Base-by-base conservation (phyloP, 352 stramenopile genomes). In the Pythium rhizo-oryzae region DNA sequence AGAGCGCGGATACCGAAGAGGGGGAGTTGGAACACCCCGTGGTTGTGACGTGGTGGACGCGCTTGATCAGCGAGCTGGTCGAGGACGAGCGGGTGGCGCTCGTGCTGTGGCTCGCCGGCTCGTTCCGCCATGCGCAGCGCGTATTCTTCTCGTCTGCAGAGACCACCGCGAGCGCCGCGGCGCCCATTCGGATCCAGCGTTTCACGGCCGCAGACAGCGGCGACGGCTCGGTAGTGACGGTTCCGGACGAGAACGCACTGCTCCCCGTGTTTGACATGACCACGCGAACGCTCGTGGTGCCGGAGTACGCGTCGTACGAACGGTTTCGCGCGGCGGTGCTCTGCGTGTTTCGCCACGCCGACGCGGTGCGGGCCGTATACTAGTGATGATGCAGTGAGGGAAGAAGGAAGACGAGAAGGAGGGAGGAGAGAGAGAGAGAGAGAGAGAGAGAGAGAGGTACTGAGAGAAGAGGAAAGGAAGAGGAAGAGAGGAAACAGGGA, bases 81-180 rank as follows among this genome's bases (percentile, higher is more conserved):
- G 41, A 84, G 0, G 82, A 92, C 46, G 84, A 92, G 55, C 80
- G 82, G 47, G 78, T 87, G 39, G 67, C 85, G 46, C 11, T 91
- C 11, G 65, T 90, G 46, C 49, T 92, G 25, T 82, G 80, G 59
- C 79, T 91, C 71, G 70, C 75, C 4, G 74, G 71, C 19, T 86
- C 82, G 18, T 86, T 81, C 13, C 58, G 78, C 23, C 53, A 74
- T 6, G 72, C 76, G 28, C 86, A 80, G n/a, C 66, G 79, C 41
- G 64, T 69, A 18, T 80, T 92, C 47, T 89, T 81, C 63, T 62
- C 57, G 9, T 57, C 62, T 19, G 41, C 67, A 24, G 62, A 70
- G 4, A 57, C 24, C 23, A 46, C 30, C 0, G 21, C 39, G 8
- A 30, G 41, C 6, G n/a, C 28, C 24, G n/a, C 28, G 11, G 19